Base-by-base conservation (phyloP, 2,329 filamentous ascomycete species). In the Ophiostoma piceae region DNA sequence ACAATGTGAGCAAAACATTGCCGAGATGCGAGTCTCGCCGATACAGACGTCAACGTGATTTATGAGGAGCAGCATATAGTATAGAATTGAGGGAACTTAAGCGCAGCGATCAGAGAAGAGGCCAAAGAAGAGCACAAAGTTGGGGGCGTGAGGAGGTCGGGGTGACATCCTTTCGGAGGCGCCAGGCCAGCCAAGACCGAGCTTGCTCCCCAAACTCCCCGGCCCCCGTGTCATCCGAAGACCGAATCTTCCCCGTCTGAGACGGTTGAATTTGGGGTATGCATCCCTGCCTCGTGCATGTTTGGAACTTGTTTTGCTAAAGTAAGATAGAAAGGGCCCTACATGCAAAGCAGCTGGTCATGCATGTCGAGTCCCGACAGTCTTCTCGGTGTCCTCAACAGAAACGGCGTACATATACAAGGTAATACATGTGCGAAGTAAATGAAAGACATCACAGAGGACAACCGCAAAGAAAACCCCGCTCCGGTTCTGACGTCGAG, bases 191-290 rank as follows among this genome's bases (percentile, higher is more conserved):
- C 62, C 62, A 65, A 65, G 62, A 22, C 62, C 62, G 35, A 65
- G 35, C 62, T 65, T 65, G 62, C 32, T 65, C 62, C 62, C 32
- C 32, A 39, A 22, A 35, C n/a, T 37, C 19, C 60, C 60, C 29
- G 29, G 29, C 60, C 19, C 60, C 57, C 60, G 60, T 64, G 32
- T 5, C 16, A 35, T 64, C 60, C 62, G 62, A 65, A 65, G 62
- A n/a, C 62, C 62, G 62, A 65, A n/a, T 22, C 14, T 65, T 65
- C n/a, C n/a, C 62, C 62, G 62, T 65, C 57, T 62, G 22, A 19
- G 12, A 6, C 57, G 57, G n/a, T 62, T 62, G 16, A 14, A 26
- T 22, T 57, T 26, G 51, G 51, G 51, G 51, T 57, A 57, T 47
- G 43, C 43, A 47, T n/a, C 16, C 43, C 7, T 57, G 22, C 51